Evolutionary conservation across 495 filamentous ascomycete genomes (phyloP), one percentile per base, ranked within the genome.

Genomic region (Terfezia claveryi): DNA sequence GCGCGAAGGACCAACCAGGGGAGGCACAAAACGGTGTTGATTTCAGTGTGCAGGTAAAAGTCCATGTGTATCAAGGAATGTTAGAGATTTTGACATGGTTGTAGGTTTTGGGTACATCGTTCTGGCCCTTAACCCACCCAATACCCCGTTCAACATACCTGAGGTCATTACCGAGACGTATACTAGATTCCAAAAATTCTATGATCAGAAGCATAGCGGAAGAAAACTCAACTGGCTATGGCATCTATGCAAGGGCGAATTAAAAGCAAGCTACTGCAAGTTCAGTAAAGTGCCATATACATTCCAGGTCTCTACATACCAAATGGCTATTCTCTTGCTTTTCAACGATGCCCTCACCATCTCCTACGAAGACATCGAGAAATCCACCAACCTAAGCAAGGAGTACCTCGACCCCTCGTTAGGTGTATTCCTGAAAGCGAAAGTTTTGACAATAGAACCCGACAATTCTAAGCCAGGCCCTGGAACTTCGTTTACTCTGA

Each of bases 191-290:
- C 73, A 82, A 46, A 80, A 76, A 51, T 99, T 92, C 67, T 99
- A 99, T 70, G 82, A 80, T 67, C 79, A 85, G 67, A 99, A 96
- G 74, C 91, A 99, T 66, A 89, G 78, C 56, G 91, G 91, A 46
- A 83, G 91, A 53, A 98, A 95, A 71, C 74, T 98, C 23, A 93
- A 87, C 17, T 98, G 91, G 91, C 70, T 98, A 27, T 98, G 91
- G 91, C 87, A 96, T 65, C 72, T 96, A 23, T 96, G 85, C 74
- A 98, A 96, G 69, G 91, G 92, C 55, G 91, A 99, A 67, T 74
- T 99, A 53, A 89, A 88, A 69, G 81, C 86, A 6, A 94, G 87
- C 64, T 99, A 94, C 69, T 79, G 82, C 68, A 89, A 83, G 68
- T 80, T 77, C 59, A 75, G 79, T 54, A 95, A 94, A 70, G 81